phyloP scores from a whole-genome alignment of 2,329 filamentous ascomycete species.

The Fusarium proliferatum region DNA sequence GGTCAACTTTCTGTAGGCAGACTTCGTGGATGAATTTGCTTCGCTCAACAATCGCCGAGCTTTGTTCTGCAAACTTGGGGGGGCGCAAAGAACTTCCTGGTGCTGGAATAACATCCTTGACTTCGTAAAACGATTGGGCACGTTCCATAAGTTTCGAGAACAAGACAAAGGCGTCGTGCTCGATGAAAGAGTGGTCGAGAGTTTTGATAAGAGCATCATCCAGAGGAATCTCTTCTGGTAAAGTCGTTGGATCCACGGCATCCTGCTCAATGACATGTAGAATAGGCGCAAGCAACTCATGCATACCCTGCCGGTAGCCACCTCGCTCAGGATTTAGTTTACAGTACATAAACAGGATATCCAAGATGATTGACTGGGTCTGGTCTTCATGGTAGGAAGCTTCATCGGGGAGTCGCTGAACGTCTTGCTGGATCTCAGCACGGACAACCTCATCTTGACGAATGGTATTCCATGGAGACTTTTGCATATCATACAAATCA shows the following conservation, averaged over 20 bases:
- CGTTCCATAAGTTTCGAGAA: constrained; percentile 90
- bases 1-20: constrained; percentile 80
- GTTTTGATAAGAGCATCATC: constrained; percentile 71
- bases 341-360: constrained; percentile 94
- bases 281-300: constrained; percentile 91
- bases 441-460: constrained; percentile 86
- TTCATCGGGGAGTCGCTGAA: constrained; percentile 92
- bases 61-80: constrained; percentile 50
- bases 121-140: constrained; percentile 88
- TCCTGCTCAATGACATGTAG: constrained; percentile 87
- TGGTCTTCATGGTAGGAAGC: constrained; percentile 84
- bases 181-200: constrained; percentile 79
- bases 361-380: constrained; percentile 83
- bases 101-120: constrained; percentile 49
- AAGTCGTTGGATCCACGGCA: constrained; percentile 68
- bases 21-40: constrained; percentile 89
- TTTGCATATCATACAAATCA: constrained; percentile 9
- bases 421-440: constrained; percentile 92
- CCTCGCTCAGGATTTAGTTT: constrained; percentile 89
- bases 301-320: constrained; percentile 98
- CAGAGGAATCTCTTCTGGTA: constrained; percentile 48
- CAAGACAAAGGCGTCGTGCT: constrained; percentile 90
- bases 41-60: constrained; percentile 78
- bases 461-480: constrained; percentile 93
- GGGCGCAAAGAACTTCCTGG: constrained; percentile 28